phyloP scores from a whole-genome alignment of 1,284 basidiomycete genomes.

The Mycosarcoma mackinlayi region DNA sequence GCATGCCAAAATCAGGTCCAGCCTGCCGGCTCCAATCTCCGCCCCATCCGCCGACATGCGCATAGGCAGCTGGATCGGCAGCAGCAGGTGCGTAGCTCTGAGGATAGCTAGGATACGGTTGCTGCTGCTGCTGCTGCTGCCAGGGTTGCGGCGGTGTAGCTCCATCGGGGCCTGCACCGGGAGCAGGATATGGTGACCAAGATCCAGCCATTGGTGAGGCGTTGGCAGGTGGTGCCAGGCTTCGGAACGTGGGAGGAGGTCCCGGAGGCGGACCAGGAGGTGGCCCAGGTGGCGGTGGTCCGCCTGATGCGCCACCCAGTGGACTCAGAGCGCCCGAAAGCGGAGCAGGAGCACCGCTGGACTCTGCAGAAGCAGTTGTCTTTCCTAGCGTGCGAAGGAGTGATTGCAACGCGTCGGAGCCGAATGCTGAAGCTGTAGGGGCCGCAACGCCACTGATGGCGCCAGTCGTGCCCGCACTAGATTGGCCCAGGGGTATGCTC shows the following conservation, averaged over 20 bases:
- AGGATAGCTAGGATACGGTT: conserved; percentile 4
- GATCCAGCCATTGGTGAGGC: conserved; percentile 17
- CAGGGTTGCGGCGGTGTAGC: conserved; percentile 9
- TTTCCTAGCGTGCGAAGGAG: conserved; percentile 41
- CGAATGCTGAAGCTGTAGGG: conserved; percentile 9
- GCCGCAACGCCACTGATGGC: conserved; percentile 1
- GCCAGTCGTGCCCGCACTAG: background rate
- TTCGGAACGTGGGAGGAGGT: conserved; percentile 20
- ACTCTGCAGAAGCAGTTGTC: conserved; percentile 12
- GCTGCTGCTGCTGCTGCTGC: conserved; percentile 12
- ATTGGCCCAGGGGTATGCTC: conserved; percentile 9
- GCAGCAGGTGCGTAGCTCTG: conserved; percentile 7
- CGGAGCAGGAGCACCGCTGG: conserved; percentile 1
- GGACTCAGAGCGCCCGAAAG: conserved; percentile 8
- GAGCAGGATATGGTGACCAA: conserved; percentile 18
- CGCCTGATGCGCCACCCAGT: conserved; percentile 1
- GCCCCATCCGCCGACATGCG: conserved; percentile 10
- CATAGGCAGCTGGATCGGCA: conserved; percentile 2
- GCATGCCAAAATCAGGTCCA: too few species aligned
- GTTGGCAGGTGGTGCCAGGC: background rate
- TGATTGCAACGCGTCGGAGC: conserved; percentile 34
- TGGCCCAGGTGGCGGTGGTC: conserved; percentile 32
- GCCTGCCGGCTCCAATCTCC: conserved; percentile 11
- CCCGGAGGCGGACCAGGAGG: conserved; percentile 37
- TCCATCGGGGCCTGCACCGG: background rate